Base-by-base conservation (phyloP, 2,329 filamentous ascomycete species). In the Colletotrichum tropicale region DNA sequence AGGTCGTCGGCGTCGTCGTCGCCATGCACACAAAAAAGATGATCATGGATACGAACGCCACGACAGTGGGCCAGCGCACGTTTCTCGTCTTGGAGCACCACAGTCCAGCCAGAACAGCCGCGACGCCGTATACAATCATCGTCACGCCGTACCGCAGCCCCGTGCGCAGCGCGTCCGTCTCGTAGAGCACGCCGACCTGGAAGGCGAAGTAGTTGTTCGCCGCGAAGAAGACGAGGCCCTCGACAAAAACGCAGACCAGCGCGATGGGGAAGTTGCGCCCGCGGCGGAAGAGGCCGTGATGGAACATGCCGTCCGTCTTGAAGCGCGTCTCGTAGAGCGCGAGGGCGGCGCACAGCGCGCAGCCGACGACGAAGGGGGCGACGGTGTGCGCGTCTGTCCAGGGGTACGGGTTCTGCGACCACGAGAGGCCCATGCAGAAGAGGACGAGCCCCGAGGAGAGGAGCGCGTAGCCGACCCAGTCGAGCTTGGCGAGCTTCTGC, bases 171-270 rank as follows among this genome's bases (percentile, higher is more conserved):
- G 80, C 69, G 71, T 86, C 84, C 0, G 78, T 79, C 72, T 86
- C 84, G 72, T 86, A 86, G 8, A 86, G 72, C 1, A 85, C 76
- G 43, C 77, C 79, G 68, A 81, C 80, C 78, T 87, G 79, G 64
- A 84, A 86, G n/a, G 84, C 81, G 64, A 86, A 86, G 78, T 87
- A 87, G 70, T 81, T 84, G 76, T 86, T 87, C 28, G 82, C 83
- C 1, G 84, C 83, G 70, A 86, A 86, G 75, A 86, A 86, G 18
- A 81, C 81, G 1, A 86, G 66, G n/a, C 85, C 85, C 68, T 86
- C 85, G 15, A 79, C 79, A 56, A 85, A 85, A 13, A 86, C 80
- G 52, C 82, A 84, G 10, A 82, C 55, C 3, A 84, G 71, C 1
- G 82, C 79, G 70, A 87, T 81, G 21, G 81, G 30, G 70, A 86